Conservation (phyloP, 148 eudicot species). For the Rhododendron williamsianum region DNA sequence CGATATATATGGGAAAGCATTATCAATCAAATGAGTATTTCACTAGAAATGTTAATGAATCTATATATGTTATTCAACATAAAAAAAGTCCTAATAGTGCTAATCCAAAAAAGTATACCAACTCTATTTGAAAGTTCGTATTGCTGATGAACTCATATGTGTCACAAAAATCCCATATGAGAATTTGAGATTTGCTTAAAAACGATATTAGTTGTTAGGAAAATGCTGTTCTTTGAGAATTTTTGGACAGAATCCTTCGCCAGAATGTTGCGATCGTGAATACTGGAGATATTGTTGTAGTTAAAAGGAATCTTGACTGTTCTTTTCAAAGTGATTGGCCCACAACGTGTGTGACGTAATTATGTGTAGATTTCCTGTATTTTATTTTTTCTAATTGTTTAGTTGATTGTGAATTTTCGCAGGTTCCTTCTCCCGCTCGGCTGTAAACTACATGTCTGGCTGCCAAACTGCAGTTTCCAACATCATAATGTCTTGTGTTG, state of each 20-base stretch:
- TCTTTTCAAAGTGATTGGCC: background rate
- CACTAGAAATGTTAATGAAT: background rate
- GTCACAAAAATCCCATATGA: background rate
- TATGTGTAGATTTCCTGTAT: background rate
- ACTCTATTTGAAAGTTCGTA: background rate
- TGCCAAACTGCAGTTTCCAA: conserved; percentile 83
- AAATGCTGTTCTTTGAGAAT: background rate
- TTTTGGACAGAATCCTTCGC: background rate
- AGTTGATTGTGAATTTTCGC: conserved; percentile 15
- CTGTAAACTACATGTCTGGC: conserved; percentile 90
- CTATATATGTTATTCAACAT: background rate
- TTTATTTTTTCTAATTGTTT: background rate
- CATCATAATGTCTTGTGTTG: conserved; percentile 66
- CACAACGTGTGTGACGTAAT: background rate
- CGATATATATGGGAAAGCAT: background rate
- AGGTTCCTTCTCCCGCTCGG: conserved; percentile 95
- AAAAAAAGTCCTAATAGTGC: background rate
- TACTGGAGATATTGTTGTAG: background rate
- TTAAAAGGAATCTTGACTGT: background rate
- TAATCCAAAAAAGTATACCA: background rate
- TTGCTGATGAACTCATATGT: background rate
- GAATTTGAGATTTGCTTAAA: background rate
- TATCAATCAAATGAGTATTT: background rate
- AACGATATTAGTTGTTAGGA: background rate
- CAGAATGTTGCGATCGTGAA: background rate